These are phyloP conservation scores for Medakamo hakoo DNA, from an alignment of 139 green algal genomes.

Conservation along the genomic window DNA sequence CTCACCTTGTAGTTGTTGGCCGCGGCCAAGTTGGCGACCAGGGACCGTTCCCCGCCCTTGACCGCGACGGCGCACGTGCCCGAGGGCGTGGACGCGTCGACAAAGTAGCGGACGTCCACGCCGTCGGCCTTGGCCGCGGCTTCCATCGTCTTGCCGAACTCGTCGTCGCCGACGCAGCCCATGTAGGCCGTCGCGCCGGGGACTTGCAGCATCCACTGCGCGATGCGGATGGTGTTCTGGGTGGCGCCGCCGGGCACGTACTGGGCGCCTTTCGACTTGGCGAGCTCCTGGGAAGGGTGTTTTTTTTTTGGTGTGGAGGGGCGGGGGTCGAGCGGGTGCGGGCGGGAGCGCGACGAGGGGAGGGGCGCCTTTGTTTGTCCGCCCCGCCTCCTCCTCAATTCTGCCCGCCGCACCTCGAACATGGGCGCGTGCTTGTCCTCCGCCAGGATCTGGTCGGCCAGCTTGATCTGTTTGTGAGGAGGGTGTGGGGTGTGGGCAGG, in stretches of 20 bases:
- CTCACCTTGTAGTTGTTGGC: constrained; percentile 97
- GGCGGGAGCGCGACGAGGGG: neutral
- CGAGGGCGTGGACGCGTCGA: constrained; percentile 67
- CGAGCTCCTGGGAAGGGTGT: constrained; percentile 51
- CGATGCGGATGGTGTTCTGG: constrained; percentile 92
- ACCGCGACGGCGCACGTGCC: constrained; percentile 89
- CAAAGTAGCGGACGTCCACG: constrained; percentile 68
- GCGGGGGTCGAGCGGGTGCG: neutral
- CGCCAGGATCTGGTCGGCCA: constrained; percentile 92
- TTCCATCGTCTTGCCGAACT: constrained; percentile 69
- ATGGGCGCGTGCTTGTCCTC: constrained; percentile 93
- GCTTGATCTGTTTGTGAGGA: constrained; percentile 51
- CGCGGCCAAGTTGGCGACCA: constrained; percentile 90
- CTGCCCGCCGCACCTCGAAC: constrained; percentile 43
- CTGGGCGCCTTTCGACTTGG: constrained; percentile 57
- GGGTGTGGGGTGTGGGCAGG: neutral
- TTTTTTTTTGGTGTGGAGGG: neutral
- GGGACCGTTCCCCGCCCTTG: constrained; percentile 69
- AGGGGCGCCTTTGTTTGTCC: neutral
- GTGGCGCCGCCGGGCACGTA: constrained; percentile 96
- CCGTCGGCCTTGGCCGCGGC: constrained; percentile 50
- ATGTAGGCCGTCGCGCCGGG: constrained; percentile 78
- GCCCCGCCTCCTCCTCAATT: neutral
- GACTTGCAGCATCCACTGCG: constrained; percentile 91
- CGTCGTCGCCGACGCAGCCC: constrained; percentile 90